Conservation (phyloP, 495 filamentous ascomycete species). For the Pyronema domesticum region DNA sequence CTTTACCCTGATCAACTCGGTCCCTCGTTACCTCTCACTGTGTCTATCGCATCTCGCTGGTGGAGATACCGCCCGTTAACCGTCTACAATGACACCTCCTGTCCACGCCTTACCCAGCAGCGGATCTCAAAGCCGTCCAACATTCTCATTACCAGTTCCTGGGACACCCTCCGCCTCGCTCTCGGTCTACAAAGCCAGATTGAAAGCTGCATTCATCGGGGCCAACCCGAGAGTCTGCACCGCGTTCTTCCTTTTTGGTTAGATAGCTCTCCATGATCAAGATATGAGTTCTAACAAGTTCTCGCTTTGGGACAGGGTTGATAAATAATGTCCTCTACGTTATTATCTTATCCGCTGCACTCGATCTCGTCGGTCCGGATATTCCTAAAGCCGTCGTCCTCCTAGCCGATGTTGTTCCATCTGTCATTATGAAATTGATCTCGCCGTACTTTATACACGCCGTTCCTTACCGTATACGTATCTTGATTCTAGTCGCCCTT, state of each 20-base stretch:
- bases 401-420: slow-evolving; percentile 78
- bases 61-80: no score
- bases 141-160: slow-evolving; percentile 46
- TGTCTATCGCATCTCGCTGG: no score
- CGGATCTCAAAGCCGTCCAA: slow-evolving; percentile 14
- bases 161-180: slow-evolving; percentile 60
- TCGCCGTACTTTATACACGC: slow-evolving; percentile 86
- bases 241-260: slow-evolving; percentile 91
- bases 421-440: slow-evolving; percentile 69
- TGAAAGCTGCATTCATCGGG: slow-evolving; percentile 44
- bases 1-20: no score
- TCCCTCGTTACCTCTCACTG: no score
- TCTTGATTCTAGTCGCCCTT: slow-evolving; percentile 50
- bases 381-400: slow-evolving; percentile 84
- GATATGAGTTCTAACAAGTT: background rate
- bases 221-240: slow-evolving; percentile 54
- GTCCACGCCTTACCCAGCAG: no score
- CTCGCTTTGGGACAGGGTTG: slow-evolving; percentile 38
- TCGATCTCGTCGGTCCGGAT: slow-evolving; percentile 73
- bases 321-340: slow-evolving; percentile 98
- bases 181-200: slow-evolving; percentile 45
- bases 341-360: slow-evolving; percentile 85
- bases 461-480: slow-evolving; percentile 59
- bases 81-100: no score
- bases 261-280: slow-evolving; percentile 9